These are phyloP conservation scores for Abelmoschus esculentus DNA, from an alignment of 345 rosid species.

Conservation along the genomic window DNA sequence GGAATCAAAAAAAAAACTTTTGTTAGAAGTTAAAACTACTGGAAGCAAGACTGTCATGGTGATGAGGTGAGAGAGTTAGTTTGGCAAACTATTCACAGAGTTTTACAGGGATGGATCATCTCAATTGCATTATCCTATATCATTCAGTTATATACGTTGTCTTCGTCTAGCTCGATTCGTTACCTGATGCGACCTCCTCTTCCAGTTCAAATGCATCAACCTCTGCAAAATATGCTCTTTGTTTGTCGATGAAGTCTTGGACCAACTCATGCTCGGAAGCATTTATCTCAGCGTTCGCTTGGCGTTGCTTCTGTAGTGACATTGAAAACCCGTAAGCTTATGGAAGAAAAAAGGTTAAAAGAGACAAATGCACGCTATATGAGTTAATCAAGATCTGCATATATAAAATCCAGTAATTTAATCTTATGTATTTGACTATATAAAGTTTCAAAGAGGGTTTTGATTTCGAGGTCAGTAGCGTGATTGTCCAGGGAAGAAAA, in stretches of 20 bases:
- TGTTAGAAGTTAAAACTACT: neutral
- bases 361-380: neutral
- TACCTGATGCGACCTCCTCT: slow-evolving; percentile 3
- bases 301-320: neutral
- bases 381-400: too few relatives aligned
- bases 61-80: too few relatives aligned
- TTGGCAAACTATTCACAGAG: neutral
- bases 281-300: neutral
- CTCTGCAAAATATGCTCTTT: slow-evolving; percentile 10
- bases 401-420: too few relatives aligned
- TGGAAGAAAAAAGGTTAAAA: neutral
- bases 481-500: neutral
- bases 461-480: neutral
- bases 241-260: slow-evolving; percentile 9
- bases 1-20: neutral
- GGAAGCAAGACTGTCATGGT: neutral
- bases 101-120: neutral
- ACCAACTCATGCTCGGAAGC: neutral
- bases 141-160: neutral
- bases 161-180: slow-evolving; percentile 1
- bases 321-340: neutral
- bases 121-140: neutral
- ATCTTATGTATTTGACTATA: too few relatives aligned
- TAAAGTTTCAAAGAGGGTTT: too few relatives aligned
- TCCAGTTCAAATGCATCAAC: slow-evolving; percentile 12